A percentile compares a stretch with the other conserved stretches of the same genome.
Conservation (phyloP, 202 grass and related monocot species). For the Sporobolus alterniflorus region DNA sequence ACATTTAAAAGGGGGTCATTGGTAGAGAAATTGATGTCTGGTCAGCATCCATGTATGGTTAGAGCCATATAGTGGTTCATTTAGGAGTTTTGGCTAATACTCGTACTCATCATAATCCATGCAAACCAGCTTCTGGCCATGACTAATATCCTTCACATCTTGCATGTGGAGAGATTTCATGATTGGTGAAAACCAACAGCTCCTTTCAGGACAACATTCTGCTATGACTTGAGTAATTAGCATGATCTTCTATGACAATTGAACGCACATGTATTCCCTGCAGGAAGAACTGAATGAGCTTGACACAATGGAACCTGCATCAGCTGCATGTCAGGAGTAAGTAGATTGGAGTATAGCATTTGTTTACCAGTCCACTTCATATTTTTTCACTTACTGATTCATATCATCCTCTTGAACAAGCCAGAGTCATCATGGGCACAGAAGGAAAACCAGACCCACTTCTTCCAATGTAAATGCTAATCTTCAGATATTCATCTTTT, state of each 20-base stretch:
- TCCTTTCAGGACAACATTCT: neutral
- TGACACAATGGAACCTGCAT: conserved; percentile 80
- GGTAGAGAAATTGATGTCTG: too few relatives aligned
- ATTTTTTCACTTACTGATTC: conserved; percentile 10
- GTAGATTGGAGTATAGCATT: conserved; percentile 33
- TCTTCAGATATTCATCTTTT: neutral
- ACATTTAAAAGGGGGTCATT: neutral
- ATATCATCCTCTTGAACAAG: conserved; percentile 12
- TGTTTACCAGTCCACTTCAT: conserved; percentile 3
- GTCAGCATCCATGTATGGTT: too few relatives aligned
- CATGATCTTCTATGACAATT: neutral
- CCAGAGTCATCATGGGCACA: conserved; percentile 75
- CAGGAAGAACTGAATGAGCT: conserved; percentile 91
- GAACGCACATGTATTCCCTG: neutral
- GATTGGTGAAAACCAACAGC: neutral
- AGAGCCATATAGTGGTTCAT: too few relatives aligned
- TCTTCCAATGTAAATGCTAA: conserved; percentile 74
- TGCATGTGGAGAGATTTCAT: too few relatives aligned
- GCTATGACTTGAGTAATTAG: neutral
- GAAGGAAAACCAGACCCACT: conserved; percentile 88
- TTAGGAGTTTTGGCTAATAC: too few relatives aligned
- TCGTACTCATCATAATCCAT: too few relatives aligned
- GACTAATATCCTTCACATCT: too few relatives aligned
- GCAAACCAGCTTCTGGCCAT: too few relatives aligned
- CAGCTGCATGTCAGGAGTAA: conserved; percentile 85